These are phyloP conservation scores for Amanita polypyramis DNA, from an alignment of 768 basidiomycete genomes.

Conservation along the genomic window DNA sequence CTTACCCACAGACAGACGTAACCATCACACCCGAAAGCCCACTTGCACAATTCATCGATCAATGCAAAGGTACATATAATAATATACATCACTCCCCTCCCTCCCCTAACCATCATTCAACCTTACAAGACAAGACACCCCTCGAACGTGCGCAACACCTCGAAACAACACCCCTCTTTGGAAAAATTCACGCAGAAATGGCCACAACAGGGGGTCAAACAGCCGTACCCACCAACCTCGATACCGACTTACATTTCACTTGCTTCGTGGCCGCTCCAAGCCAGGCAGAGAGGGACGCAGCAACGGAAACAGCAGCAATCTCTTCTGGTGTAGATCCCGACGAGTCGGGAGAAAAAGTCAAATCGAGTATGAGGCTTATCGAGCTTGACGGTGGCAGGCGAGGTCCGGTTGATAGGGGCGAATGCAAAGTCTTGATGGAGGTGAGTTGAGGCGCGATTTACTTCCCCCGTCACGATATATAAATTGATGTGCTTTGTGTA, in stretches of 20 bases:
- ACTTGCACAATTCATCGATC: conserved; percentile 54
- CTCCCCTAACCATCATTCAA: not conserved
- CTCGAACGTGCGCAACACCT: conserved; percentile 67
- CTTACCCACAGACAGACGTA: conserved; percentile 37
- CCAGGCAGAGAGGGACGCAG: not conserved
- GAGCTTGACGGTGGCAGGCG: conserved; percentile 77
- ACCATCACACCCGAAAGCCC: conserved; percentile 45
- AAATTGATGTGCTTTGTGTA: conserved; percentile 15
- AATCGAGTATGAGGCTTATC: conserved; percentile 39
- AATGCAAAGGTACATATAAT: conserved; percentile 40
- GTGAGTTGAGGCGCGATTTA: conserved; percentile 24
- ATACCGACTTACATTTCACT: conserved; percentile 80
- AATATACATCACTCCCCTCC: not conserved
- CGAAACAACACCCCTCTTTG: conserved; percentile 67
- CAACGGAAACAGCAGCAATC: too few species aligned
- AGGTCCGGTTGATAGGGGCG: conserved; percentile 76
- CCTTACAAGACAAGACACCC: conserved; percentile 51
- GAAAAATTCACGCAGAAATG: conserved; percentile 62
- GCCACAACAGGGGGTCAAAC: conserved; percentile 68
- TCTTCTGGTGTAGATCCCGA: not conserved
- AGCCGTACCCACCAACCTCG: conserved; percentile 45
- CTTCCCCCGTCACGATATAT: not conserved
- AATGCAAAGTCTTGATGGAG: conserved; percentile 45
- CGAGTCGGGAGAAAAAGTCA: not conserved
- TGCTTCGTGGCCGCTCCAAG: conserved; percentile 67